Evolutionary conservation across 2,329 filamentous ascomycete species (phyloP), one percentile per base, ranked within the genome.

Genomic region (Myriosclerotinia scirpicola): DNA sequence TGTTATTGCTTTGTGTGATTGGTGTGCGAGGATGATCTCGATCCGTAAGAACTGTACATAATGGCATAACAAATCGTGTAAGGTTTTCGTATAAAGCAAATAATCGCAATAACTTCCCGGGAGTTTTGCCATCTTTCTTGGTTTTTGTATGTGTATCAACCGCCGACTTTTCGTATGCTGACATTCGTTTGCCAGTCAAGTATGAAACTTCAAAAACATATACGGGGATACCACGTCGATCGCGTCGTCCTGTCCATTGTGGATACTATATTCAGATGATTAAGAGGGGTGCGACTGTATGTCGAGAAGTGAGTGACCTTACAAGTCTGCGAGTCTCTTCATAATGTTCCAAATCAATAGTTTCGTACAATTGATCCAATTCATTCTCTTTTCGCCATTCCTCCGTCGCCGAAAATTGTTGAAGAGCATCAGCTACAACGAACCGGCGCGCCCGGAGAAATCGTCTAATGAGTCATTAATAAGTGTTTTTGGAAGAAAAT

Each of bases 71-170:
- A 78, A 97, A 97, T 72, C 90, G 86, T 46, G 90, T 93, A 67
- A 97, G 83, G 79, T 95, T 95, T 80, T 98, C 94, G 81, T 98
- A 98, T 20, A 97, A 83, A 1, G 93, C 92, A 77, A 97, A 97
- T 6, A 98, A 84, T 34, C 92, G 90, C 63, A 97, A 82, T 75
- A 97, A 85, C 75, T 92, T 92, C 36, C 89, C 81, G 0, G 90
- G 85, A 1, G 86, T 90, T 73, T 88, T 89, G 71, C 86, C 85
- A 69, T 89, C 85, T 8, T 84, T 80, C 72, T 87, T 84, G 71
- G 90, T 87, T 72, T 88, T 83, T 73, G 84, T 84, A 67, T 84
- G 82, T 53, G 82, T 82, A 61, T 81, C 80, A 26, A 80, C 77
- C 65, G 80, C 80, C 53, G 81, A 80, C 75, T 90, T 90, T 76